Evolutionary conservation across 2,329 filamentous ascomycete genomes (phyloP), one percentile per base, ranked within the genome.

Genomic region (Sphaerulina musiva): DNA sequence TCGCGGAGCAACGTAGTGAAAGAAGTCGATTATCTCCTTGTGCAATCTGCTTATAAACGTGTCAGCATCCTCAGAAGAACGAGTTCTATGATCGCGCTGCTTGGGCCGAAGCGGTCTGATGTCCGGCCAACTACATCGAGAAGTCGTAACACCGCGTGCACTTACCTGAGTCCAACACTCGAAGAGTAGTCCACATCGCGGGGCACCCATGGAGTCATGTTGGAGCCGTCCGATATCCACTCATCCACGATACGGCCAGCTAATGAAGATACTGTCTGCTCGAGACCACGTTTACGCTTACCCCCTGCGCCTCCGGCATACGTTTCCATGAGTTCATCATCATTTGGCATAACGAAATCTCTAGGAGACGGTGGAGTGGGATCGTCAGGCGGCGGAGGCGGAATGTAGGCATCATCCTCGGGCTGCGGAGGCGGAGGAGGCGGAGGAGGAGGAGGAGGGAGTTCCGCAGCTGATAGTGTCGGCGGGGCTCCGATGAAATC

Each of bases 11-110:
- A 95, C 86, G 68, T 85, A 95, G 36, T 91, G 78, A 68, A 91
- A 95, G 68, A 96, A 97, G 64, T 95, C 88, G 31, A 87, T 74
- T 42, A 97, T 84, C 70, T 98, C 93, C 65, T 90, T 89, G 70
- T 97, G 90, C 26, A 98, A 74, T 70, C 88, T 69, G 50, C 59
- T 59, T 55, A 48, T 51, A 43, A 51, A 46, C 34, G 57, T 17
- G 50, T 52, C 43, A 52, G 50, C 48, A 20, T n/a, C n/a, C 6
- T 14, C 17, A 26, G 40, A 17, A 29, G 20, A 36, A 36, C 4
- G 4, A 36, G 17, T 29, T 20, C 10, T 14, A 9, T 2, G 17
- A 47, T 12, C 32, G 6, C 53, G 14, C 14, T 17, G 34, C 34
- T n/a, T n/a, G 34, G 12, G 34, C 12, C 12, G 34, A 3, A 36